Evolutionary conservation across 805 yeast species (phyloP).

Genomic region (Kurtzmaniella cleridarum): DNA sequence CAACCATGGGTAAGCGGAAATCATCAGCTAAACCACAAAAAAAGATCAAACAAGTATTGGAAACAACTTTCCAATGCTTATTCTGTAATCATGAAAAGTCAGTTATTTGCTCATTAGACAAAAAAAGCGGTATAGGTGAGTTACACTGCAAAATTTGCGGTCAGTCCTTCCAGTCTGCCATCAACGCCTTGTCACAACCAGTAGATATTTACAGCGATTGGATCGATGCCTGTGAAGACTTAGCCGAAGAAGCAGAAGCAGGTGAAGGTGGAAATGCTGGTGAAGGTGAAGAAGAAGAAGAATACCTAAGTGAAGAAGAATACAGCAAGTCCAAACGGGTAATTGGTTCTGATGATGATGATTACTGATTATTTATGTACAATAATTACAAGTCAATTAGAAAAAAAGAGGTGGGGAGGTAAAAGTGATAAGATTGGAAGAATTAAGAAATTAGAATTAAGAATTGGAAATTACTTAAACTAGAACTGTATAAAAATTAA

Average conservation of each 20-base stretch:
- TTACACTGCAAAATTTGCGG: slow-evolving; percentile 91
- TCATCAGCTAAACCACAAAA: slow-evolving; percentile 78
- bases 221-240: slow-evolving; percentile 94
- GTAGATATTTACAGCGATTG: slow-evolving; percentile 95
- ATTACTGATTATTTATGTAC: slow-evolving; percentile 6
- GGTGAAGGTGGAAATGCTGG: slow-evolving; percentile 12
- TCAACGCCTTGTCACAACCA: slow-evolving; percentile 80
- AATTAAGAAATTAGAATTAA: no score
- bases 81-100: slow-evolving; percentile 95
- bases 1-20: slow-evolving; percentile 69
- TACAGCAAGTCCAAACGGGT: slow-evolving; percentile 15
- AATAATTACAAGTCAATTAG: no score
- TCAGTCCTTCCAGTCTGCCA: slow-evolving; percentile 83
- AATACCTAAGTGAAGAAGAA: slow-evolving; percentile 33
- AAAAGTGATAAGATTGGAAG: no score
- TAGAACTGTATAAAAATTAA: slow-evolving; percentile 3
- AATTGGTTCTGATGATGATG: slow-evolving; percentile 27
- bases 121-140: slow-evolving; percentile 77
- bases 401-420: no score
- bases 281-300: slow-evolving; percentile 19
- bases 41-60: slow-evolving; percentile 70
- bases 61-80: slow-evolving; percentile 80
- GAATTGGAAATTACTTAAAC: no score
- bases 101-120: slow-evolving; percentile 82
- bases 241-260: slow-evolving; percentile 58